Evolutionary conservation across 1,284 basidiomycete species (phyloP), one percentile per base, ranked within the genome.

Genomic region (Ceratobasidium sp.): DNA sequence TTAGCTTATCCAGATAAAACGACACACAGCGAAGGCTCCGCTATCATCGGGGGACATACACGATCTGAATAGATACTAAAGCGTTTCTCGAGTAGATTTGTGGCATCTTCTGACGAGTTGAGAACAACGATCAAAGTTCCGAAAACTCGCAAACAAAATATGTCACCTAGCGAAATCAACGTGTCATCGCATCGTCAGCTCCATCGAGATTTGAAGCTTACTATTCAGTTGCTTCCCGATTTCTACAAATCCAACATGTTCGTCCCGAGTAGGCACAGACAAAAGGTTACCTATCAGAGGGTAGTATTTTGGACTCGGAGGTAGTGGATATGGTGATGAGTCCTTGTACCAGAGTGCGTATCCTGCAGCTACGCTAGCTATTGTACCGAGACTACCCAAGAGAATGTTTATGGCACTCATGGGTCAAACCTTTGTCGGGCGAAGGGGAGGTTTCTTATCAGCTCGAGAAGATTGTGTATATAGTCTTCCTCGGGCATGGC

Each of bases 71-170:
- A 75, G 13, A 56, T 66, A 22, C 34, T 22, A n/a, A 61, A 75
- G 22, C 73, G 62, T 29, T 75, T 75, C 8, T 75, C 73, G 13
- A 75, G n/a, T 22, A 75, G 40, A 37, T 75, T 75, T 11, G 25
- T 57, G 7, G 62, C 62, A 56, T 66, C 62, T 11, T 75, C 61
- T 7, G 13, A 15, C 1, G 64, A 37, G 52, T 75, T 75, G 5
- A 75, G 52, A 32, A 75, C 73, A 15, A 75, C 34, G 11, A 75
- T 56, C n/a, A 51, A 19, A 22, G 52, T 75, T 2, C 62, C 62
- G 25, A 65, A 65, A 29, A 49, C 32, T 9, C 37, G 17, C 37
- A 75, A 32, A 9, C 34, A 57, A 37, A 75, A 46, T 22, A 75
- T 75, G 9, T 66, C n/a, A 44, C 73, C 73, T 75, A n/a, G 6